Evolutionary conservation across 2,329 filamentous ascomycete genomes (phyloP).

Genomic region (Lanzia echinophila): DNA sequence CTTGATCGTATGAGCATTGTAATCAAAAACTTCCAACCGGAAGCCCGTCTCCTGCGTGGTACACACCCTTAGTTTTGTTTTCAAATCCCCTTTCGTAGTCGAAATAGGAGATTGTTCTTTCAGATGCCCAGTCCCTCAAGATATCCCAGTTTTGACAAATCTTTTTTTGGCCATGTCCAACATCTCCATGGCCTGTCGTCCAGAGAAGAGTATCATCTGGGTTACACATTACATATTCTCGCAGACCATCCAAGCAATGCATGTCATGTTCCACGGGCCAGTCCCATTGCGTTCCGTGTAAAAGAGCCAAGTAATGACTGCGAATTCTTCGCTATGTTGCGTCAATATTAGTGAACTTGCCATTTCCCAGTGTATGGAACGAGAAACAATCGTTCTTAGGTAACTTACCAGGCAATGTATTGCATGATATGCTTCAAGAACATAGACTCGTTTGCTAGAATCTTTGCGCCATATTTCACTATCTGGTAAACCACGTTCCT

Average conservation of each 20-base stretch:
- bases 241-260: constrained; percentile 4
- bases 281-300: neutral
- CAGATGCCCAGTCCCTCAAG: constrained; percentile 1
- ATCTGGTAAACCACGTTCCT: neutral
- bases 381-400: too few species aligned
- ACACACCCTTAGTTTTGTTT: too few species aligned
- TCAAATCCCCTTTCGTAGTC: neutral
- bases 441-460: neutral
- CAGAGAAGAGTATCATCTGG: constrained; percentile 9
- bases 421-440: neutral
- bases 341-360: neutral
- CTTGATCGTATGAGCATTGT: too few species aligned
- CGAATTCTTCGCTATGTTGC: neutral
- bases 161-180: constrained; percentile 2
- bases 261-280: neutral
- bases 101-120: neutral
- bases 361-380: too few species aligned
- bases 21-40: too few species aligned
- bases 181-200: neutral
- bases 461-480: neutral
- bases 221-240: constrained; percentile 9
- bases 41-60: too few species aligned
- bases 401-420: neutral
- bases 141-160: constrained; percentile 7
- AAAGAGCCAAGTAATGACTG: neutral